Conservation (phyloP, 2,329 filamentous ascomycete genomes). For the Colletotrichum incanum region DNA sequence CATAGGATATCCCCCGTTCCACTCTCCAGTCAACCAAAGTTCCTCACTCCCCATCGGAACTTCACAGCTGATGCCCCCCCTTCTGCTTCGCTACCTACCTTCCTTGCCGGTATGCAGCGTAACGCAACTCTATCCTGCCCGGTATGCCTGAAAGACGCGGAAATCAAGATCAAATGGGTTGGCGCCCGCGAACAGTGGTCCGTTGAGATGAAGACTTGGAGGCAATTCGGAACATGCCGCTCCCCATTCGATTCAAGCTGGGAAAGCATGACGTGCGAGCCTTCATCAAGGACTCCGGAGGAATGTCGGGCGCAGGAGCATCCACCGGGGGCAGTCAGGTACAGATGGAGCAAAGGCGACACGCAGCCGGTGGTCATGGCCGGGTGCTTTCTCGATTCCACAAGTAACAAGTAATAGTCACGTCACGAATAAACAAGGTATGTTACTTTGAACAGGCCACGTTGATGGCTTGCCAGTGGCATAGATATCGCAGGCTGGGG, state of each 20-base stretch:
- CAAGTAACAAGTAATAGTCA: no score
- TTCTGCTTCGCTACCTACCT: background rate
- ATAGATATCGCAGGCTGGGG: no score
- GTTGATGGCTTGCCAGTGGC: no score
- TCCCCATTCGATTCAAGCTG: constrained; percentile 37
- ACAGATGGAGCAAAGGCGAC: constrained; percentile 26
- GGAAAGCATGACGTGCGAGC: constrained; percentile 21
- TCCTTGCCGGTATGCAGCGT: constrained; percentile 1
- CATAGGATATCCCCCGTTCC: background rate
- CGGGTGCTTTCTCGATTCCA: constrained; percentile 13
- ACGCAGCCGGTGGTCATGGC: constrained; percentile 33
- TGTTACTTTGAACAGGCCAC: no score
- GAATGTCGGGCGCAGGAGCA: background rate
- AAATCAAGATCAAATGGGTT: constrained; percentile 18
- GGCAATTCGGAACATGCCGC: constrained; percentile 36
- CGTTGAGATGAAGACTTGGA: constrained; percentile 35
- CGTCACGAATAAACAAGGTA: no score
- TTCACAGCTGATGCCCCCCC: background rate
- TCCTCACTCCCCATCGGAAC: no score
- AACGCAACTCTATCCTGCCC: constrained; percentile 33
- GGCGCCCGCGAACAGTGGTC: constrained; percentile 22
- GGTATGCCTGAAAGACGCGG: constrained; percentile 38
- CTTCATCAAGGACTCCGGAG: no score
- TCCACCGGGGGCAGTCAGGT: constrained; percentile 20
- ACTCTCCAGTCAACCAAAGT: background rate